Conservation (phyloP, 2,329 filamentous ascomycete genomes). For the Colletotrichum sojae region DNA sequence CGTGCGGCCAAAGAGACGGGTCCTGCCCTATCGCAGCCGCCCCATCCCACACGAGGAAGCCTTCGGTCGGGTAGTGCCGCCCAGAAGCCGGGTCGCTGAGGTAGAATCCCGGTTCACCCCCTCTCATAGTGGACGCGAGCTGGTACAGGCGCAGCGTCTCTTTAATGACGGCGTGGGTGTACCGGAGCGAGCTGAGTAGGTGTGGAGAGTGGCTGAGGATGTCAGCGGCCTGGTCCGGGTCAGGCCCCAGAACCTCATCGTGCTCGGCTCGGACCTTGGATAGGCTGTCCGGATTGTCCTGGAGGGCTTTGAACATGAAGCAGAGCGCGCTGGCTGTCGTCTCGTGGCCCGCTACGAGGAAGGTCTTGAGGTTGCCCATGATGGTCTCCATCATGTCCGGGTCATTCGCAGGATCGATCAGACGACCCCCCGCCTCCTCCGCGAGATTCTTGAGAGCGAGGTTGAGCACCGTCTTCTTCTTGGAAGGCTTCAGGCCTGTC, state of each 20-base stretch:
- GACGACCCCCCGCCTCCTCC: conserved; percentile 3
- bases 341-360: conserved; percentile 56
- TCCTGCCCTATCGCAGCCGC: conserved; percentile 53
- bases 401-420: conserved; percentile 9
- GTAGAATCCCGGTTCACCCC: conserved; percentile 50
- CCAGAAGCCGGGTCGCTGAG: conserved; percentile 59
- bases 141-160: conserved; percentile 54
- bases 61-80: conserved; percentile 59
- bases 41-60: conserved; percentile 57
- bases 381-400: conserved; percentile 44
- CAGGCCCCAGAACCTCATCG: conserved; percentile 50
- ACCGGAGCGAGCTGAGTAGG: conserved; percentile 52
- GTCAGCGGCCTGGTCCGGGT: conserved; percentile 44
- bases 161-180: conserved; percentile 54
- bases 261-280: conserved; percentile 53
- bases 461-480: conserved; percentile 27
- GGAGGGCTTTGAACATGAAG: conserved; percentile 50
- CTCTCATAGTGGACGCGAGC: conserved; percentile 46
- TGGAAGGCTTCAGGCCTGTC: conserved; percentile 16
- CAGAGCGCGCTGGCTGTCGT: conserved; percentile 53
- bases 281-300: conserved; percentile 49
- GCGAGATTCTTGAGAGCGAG: conserved; percentile 23
- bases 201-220: conserved; percentile 41
- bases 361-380: conserved; percentile 51
- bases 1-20: conserved; percentile 49